phyloP scores from a whole-genome alignment of 495 filamentous ascomycete genomes.

The Penicillium salamii region DNA sequence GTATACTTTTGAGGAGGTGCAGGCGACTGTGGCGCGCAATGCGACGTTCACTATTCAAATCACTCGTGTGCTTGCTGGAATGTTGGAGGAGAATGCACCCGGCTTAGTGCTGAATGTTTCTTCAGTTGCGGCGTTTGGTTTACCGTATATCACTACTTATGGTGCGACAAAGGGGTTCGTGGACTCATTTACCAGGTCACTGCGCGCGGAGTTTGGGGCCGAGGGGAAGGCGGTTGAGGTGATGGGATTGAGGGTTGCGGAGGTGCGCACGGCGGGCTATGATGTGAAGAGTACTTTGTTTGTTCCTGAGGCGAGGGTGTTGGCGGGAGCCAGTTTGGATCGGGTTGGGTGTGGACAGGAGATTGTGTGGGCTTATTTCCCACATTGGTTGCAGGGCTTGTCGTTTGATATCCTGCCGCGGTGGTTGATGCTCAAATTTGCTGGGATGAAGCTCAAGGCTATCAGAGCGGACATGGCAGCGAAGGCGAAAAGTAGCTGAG shows the following conservation, averaged over 20 bases:
- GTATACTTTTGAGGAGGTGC: slow-evolving; percentile 18
- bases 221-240: slow-evolving; percentile 27
- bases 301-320: slow-evolving; percentile 14
- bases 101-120: slow-evolving; percentile 45
- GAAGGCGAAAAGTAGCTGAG: slow-evolving; percentile 15
- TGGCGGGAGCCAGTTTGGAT: slow-evolving; percentile 29
- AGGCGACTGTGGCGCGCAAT: slow-evolving; percentile 33
- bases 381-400: slow-evolving; percentile 25
- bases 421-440: slow-evolving; percentile 18
- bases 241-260: slow-evolving; percentile 25
- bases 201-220: slow-evolving; percentile 27
- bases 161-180: slow-evolving; percentile 38
- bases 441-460: slow-evolving; percentile 9
- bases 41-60: slow-evolving; percentile 40
- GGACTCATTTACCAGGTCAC: slow-evolving; percentile 26
- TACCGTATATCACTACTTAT: slow-evolving; percentile 39
- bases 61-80: slow-evolving; percentile 37
- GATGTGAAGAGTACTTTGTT: slow-evolving; percentile 18
- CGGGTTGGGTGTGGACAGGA: slow-evolving; percentile 28
- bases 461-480: slow-evolving; percentile 12
- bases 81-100: slow-evolving; percentile 24
- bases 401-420: slow-evolving; percentile 22
- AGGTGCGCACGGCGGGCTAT: slow-evolving; percentile 21
- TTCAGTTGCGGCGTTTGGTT: slow-evolving; percentile 25
- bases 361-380: slow-evolving; percentile 27